Conservation (phyloP, 257 asterid genomes). For the Jaltomata sinuosa region DNA sequence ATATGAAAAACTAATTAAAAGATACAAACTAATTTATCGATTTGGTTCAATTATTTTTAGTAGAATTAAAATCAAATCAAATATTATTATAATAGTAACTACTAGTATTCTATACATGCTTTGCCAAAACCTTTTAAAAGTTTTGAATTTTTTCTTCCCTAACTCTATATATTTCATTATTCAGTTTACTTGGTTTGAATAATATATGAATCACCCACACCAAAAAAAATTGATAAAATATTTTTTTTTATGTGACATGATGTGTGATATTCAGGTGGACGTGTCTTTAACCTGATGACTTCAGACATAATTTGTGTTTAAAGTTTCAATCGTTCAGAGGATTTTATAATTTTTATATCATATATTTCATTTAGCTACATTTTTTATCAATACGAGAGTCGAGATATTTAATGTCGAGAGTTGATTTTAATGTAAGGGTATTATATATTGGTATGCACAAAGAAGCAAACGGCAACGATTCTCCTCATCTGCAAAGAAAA, state of each 20-base stretch:
- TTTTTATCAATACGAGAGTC: too few species aligned
- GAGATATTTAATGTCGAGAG: background rate
- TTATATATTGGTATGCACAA: background rate
- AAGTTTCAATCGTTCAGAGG: too few species aligned
- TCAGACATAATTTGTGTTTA: background rate
- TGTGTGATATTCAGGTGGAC: too few species aligned
- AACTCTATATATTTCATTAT: background rate
- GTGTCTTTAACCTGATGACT: rapidly evolving
- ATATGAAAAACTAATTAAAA: too few species aligned
- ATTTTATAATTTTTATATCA: too few species aligned
- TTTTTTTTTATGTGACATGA: rapidly evolving
- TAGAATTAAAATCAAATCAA: too few species aligned
- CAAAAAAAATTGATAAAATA: background rate
- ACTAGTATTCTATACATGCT: too few species aligned
- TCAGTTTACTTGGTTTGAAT: background rate
- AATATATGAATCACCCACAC: background rate
- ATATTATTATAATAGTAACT: too few species aligned
- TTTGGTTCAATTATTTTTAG: too few species aligned
- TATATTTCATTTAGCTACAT: too few species aligned
- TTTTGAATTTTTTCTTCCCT: background rate
- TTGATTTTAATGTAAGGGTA: background rate
- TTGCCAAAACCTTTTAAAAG: too few species aligned
- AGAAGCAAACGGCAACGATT: background rate
- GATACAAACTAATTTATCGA: too few species aligned
- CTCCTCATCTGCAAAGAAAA: background rate